A percentile compares a stretch with the other conserved stretches of the same genome.
These are phyloP conservation scores for Fusarium caatingaense DNA, from an alignment of 2,329 filamentous ascomycete species.

Conservation along the genomic window DNA sequence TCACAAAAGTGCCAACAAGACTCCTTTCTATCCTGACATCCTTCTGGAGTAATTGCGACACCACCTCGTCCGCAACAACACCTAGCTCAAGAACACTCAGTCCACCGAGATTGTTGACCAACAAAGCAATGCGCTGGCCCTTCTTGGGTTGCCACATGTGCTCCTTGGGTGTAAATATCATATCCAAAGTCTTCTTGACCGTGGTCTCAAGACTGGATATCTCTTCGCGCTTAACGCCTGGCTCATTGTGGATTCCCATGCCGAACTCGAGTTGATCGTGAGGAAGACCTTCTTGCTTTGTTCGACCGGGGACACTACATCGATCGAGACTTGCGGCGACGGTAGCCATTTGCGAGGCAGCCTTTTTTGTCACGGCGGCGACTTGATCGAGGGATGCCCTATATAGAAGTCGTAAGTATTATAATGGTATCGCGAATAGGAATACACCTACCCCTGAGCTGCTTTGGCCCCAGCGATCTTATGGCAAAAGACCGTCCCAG, in stretches of 20 bases:
- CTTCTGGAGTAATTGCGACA: neutral
- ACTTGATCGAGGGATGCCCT: slow-evolving; percentile 62
- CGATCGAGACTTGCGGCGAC: slow-evolving; percentile 64
- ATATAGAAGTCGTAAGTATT: too few species aligned
- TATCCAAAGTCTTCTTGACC: neutral
- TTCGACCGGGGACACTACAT: slow-evolving; percentile 68
- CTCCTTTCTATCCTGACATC: neutral
- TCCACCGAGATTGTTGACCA: neutral
- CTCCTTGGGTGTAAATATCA: neutral
- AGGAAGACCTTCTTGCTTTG: slow-evolving; percentile 57
- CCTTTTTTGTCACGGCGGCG: neutral
- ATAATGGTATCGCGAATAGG: too few species aligned
- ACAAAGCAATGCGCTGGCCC: neutral
- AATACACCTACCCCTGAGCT: neutral
- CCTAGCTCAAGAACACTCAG: neutral
- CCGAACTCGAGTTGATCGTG: slow-evolving; percentile 69
- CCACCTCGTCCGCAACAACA: neutral
- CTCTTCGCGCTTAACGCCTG: slow-evolving; percentile 52
- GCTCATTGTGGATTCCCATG: slow-evolving; percentile 75
- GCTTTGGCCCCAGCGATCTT: neutral
- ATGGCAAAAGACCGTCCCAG: neutral
- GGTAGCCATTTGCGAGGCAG: neutral
- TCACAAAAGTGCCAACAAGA: neutral
- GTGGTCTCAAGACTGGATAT: neutral
- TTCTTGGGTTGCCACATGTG: neutral